A percentile compares a stretch with the other conserved stretches of the same genome.
These are phyloP conservation scores for Aureococcus anophagefferens DNA, from an alignment of 108 stramenopile genomes.

Conservation along the genomic window DNA sequence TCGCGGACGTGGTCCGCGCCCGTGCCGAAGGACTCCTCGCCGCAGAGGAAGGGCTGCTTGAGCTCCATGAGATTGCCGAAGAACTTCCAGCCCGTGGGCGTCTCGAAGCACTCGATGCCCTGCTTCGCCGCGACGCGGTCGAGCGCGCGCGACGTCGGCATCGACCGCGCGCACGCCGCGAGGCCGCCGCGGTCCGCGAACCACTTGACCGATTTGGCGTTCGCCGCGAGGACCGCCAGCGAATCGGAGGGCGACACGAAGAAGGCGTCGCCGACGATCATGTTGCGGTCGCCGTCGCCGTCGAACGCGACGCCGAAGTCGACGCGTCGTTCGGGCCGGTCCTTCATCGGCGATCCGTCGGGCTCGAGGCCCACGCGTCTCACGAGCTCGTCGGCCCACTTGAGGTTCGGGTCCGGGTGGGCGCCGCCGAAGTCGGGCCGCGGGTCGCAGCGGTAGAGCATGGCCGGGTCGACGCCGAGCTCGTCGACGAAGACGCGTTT, in stretches of 20 bases:
- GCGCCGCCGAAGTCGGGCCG: slow-evolving; percentile 86
- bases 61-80: slow-evolving; percentile 97
- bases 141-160: slow-evolving; percentile 92
- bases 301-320: slow-evolving; percentile 93
- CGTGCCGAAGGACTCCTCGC: slow-evolving; percentile 98
- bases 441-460: slow-evolving; percentile 77
- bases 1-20: slow-evolving; percentile 96
- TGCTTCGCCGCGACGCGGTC: slow-evolving; percentile 71
- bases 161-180: slow-evolving; percentile 87
- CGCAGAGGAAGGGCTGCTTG: slow-evolving; percentile 95
- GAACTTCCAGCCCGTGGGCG: slow-evolving; percentile 99
- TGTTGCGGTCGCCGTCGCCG: slow-evolving; percentile 97
- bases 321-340: slow-evolving; percentile 11
- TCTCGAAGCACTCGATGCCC: slow-evolving; percentile 77
- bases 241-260: slow-evolving; percentile 99
- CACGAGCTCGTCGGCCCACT: slow-evolving; percentile 86
- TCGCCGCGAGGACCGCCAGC: slow-evolving; percentile 91
- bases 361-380: slow-evolving; percentile 73
- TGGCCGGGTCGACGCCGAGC: slow-evolving; percentile 56
- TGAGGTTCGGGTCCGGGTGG: slow-evolving; percentile 97
- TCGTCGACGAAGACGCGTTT: slow-evolving; percentile 76
- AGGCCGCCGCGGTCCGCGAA: slow-evolving; percentile 81
- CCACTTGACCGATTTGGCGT: slow-evolving; percentile 85
- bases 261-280: slow-evolving; percentile 88
- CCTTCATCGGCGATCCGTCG: slow-evolving; percentile 47